Evolutionary conservation across 768 basidiomycete species (phyloP), one percentile per base, ranked within the genome.

Genomic region (Suillus americanus): DNA sequence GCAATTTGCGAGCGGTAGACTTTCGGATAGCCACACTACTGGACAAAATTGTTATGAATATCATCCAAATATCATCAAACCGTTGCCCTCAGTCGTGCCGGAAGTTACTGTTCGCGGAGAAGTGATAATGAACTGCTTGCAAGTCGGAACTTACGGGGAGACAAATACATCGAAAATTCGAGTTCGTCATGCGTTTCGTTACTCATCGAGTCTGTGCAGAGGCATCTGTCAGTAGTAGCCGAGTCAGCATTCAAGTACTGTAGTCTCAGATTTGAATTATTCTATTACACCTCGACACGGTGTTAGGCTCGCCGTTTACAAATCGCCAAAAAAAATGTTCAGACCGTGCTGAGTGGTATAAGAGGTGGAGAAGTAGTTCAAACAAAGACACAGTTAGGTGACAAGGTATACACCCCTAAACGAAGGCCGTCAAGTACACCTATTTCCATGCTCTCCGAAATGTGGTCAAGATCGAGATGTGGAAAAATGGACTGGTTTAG

Each of bases 401-500:
- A 62, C 30, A 75, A 65, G 10, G 64, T 66, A 23, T 76, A 80
- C 25, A 80, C 69, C 0, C 78, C 77, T 20, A 80, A 73, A 35
- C 68, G 70, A 35, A 80, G 57, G 40, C 73, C 75, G n/a, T 77
- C 70, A 38, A 60, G 53, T 63, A 68, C 68, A 25, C 79, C 78
- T 16, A 66, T 63, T 48, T 65, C 72, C 23, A 74, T 46, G 54
- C 70, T 72, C 64, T 79, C 78, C 13, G 69, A 57, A 30, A 80
- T 59, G 61, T 79, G 78, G 64, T 80, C 79, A 35, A 80, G 54
- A 64, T 78, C 78, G 12, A 80, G 78, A 61, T 80, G 79, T 3
- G 78, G 75, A 56, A 72, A 79, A 48, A 80, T 69, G 53, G 68
- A 66, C 61, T 62, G 48, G 37, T 74, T 37, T 6, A 71, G 57